Base-by-base conservation (phyloP, 441 rosid genomes). In the Geranium incanum region DNA sequence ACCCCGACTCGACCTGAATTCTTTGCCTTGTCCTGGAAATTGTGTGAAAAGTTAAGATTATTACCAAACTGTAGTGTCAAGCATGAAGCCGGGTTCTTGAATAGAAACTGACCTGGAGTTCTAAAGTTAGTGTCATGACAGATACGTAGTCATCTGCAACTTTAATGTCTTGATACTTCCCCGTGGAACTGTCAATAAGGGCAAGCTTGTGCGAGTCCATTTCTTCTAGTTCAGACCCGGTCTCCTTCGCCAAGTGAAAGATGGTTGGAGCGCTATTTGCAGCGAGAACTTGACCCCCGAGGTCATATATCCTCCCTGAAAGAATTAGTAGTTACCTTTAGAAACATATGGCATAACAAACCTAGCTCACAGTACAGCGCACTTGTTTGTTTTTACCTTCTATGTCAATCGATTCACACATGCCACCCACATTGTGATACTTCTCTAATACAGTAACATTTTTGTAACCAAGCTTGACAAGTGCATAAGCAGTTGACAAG, bases 221-320 rank as follows among this genome's bases (percentile, higher is more conserved):
- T 76, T 87, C 86, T 77, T 79, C 90, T 64, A 87, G 55, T 74
- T 87, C 89, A 67, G 82, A 76, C 0, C 82, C 84, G 21, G 81
- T 75, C 70, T 87, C 88, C 68, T 86, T 84, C 2, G 89, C 94
- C 81, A 89, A 70, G 74, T 87, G 86, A 78, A 86, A 89, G 39
- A 84, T 81, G 59, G 75, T 81, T 0, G 94, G 94, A 3, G 91
- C 89, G 23, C 89, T 87, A 68, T 89, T 89, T 28, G 88, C 88
- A 9, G 94, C 91, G 11, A 87, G 86, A 75, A 89, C 94, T 80
- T 89, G 94, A 67, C 94, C 94, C 0, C 94, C 91, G 67, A 89
- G 80, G 77, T 87, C 94, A 69, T 89, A 89, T 67, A 81, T 78
- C 72, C 73, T 84, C 70, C 89, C 94, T 88, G 81, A 15, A 64